Percentiles rank a stretch among this genome's conserved stretches.
These are phyloP conservation scores for Clathrus columnatus DNA, from an alignment of 768 basidiomycete species.

Conservation along the genomic window DNA sequence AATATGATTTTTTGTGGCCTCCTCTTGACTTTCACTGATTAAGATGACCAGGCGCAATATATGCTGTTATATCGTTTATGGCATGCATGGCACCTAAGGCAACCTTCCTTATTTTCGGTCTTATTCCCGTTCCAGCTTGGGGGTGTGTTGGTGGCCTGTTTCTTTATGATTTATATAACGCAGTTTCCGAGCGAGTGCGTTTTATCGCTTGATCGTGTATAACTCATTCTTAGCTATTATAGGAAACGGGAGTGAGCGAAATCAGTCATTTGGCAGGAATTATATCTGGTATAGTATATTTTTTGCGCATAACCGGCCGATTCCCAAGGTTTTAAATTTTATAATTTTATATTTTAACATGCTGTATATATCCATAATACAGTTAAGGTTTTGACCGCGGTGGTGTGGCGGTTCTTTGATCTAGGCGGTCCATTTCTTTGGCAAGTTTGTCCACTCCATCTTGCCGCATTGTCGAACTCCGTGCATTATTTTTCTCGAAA, in stretches of 20 bases:
- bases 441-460: conserved; percentile 58
- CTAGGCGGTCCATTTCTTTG: conserved; percentile 73
- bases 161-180: conserved; percentile 42
- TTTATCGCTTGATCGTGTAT: neutral
- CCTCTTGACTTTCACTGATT: neutral
- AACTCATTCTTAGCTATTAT: neutral
- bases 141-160: conserved; percentile 59
- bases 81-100: conserved; percentile 60
- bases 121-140: conserved; percentile 78
- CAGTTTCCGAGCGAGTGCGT: conserved; percentile 28
- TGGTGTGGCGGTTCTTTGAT: conserved; percentile 71
- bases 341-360: neutral
- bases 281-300: conserved; percentile 2
- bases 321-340: conserved; percentile 2
- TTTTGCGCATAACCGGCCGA: conserved; percentile 3
- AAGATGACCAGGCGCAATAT: conserved; percentile 50
- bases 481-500: conserved; percentile 78
- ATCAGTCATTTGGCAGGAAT: conserved; percentile 66
- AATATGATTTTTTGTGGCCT: conserved; percentile 15
- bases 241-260: conserved; percentile 49
- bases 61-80: conserved; percentile 60
- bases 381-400: conserved; percentile 21
- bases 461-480: conserved; percentile 32
- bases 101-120: conserved; percentile 63
- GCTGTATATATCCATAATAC: neutral